Conservation (phyloP, 306 rosid genomes). For the Astragalus glycyphyllos region DNA sequence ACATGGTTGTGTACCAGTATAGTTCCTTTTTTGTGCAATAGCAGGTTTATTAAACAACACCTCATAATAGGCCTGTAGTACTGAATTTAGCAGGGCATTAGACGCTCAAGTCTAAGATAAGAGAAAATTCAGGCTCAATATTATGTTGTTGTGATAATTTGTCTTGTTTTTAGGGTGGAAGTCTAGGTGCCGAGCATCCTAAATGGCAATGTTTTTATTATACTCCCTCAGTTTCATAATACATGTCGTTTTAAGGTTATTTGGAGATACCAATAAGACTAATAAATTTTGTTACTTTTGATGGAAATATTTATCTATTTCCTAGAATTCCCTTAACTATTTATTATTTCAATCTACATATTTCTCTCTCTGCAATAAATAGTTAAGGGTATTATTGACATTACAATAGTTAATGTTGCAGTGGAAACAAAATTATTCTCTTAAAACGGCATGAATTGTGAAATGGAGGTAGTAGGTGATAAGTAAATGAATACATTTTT, state of each 20-base stretch:
- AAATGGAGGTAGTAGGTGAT: neutral
- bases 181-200: slow-evolving; percentile 20
- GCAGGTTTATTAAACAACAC: slow-evolving; percentile 13
- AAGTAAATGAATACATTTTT: slow-evolving; percentile 14
- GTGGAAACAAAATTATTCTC: no score
- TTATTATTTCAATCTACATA: no score
- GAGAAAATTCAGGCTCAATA: slow-evolving; percentile 35
- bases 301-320: no score
- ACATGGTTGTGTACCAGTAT: neutral
- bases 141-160: slow-evolving; percentile 29
- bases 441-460: no score
- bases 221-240: no score
- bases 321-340: no score
- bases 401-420: no score
- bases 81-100: neutral
- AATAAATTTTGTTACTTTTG: no score
- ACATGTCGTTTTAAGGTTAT: no score
- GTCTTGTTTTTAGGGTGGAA: slow-evolving; percentile 9
- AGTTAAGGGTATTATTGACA: no score
- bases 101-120: slow-evolving; percentile 10
- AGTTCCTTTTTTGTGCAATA: slow-evolving; percentile 2
- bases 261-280: no score
- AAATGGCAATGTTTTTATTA: slow-evolving; percentile 2
- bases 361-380: no score
- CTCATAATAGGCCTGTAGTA: neutral